Base-by-base conservation (phyloP, 306 rosid genomes). In the Gastrolobium villosum region DNA sequence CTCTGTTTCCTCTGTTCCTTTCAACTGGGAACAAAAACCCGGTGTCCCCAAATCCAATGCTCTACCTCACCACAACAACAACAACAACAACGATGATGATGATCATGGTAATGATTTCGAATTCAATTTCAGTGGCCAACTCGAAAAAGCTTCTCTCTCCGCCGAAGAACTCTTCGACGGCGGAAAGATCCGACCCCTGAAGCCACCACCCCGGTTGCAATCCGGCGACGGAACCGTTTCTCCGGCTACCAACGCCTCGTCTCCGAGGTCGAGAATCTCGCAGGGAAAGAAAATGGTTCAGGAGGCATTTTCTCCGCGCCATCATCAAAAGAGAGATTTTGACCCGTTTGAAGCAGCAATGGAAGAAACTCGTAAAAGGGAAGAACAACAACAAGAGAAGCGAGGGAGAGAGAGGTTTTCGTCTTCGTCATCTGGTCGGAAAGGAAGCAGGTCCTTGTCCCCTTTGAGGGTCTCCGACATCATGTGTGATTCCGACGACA, bases 101-200 rank as follows among this genome's bases (percentile, higher is more conserved):
- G 77, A 39, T 0, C 79, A 70, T 3, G 80, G 26, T 20, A 20
- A 82, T 5, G 94, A 87, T 44, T 95, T 95, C 10, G 88, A 88
- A 63, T 95, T 95, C 57, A 50, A 91, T 7, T 91, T 91, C 62
- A 88, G 79, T 34, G 89, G 87, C 3, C 89, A 85, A 2, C 70
- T 89, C 44, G 88, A 87, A 3, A 63, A 35, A 14, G 30, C 76
- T 15, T 85, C 91, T 6, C 69, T 91, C 49, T 79, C 96, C 6
- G 92, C 99, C 0, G 99, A 95, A 0, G 98, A 95, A 59, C 98
- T 95, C 74, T 95, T 95, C 45, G 80, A 88, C 34, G 89, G 82
- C 8, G 99, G 99, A 1, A 93, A 90, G 50, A 95, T 95, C 63
- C 83, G 86, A 9, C 97, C 98, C 7, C 6, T 92, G 30, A 91